A percentile compares a stretch with the other conserved stretches of the same genome.
Conservation (phyloP, 768 basidiomycete genomes). For the Boletus tomentosulus region DNA sequence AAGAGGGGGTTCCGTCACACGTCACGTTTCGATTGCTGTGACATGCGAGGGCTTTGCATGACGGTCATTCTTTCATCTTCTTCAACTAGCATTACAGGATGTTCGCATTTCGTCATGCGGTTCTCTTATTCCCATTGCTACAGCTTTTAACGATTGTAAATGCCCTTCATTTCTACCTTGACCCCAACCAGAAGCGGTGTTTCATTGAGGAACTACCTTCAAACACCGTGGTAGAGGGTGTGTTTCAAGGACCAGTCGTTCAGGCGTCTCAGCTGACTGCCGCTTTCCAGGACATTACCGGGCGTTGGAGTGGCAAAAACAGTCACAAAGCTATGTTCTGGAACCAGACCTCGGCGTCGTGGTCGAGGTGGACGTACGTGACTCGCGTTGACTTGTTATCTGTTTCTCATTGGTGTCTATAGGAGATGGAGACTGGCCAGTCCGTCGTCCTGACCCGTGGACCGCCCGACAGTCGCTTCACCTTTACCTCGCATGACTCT, state of each 20-base stretch:
- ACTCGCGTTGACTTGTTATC: not conserved
- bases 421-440: constrained; percentile 87
- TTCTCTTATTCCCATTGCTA: constrained; percentile 37
- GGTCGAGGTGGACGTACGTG: constrained; percentile 83
- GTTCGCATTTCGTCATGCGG: constrained; percentile 21
- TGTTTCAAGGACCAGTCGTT: not conserved
- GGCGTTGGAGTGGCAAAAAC: constrained; percentile 88
- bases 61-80: not conserved
- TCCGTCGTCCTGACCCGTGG: constrained; percentile 87
- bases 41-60: no score
- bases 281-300: constrained; percentile 76
- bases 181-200: constrained; percentile 89
- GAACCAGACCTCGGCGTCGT: constrained; percentile 83
- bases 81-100: constrained; percentile 13
- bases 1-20: no score
- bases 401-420: not conserved
- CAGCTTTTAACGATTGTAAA: constrained; percentile 44
- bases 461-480: constrained; percentile 86
- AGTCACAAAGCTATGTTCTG: constrained; percentile 56
- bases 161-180: constrained; percentile 95
- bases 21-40: no score
- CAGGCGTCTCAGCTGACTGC: not conserved
- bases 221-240: constrained; percentile 95
- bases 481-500: constrained; percentile 95
- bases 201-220: constrained; percentile 95